These are phyloP conservation scores for Gossypium lobatum DNA, from an alignment of 441 rosid species.

Conservation along the genomic window DNA sequence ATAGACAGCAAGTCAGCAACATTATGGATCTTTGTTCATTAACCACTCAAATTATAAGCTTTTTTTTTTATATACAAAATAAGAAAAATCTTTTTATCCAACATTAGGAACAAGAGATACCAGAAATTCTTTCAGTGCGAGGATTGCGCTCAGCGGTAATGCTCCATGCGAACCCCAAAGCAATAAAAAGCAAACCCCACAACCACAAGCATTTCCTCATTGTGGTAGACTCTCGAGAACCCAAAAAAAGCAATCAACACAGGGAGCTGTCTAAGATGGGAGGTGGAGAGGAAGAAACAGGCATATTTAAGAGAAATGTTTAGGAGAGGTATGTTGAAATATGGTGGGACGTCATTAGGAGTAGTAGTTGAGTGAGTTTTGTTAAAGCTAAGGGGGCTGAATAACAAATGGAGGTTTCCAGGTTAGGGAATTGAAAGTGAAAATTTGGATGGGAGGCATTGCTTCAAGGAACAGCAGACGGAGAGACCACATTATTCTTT, in stretches of 20 bases:
- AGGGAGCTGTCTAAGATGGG: conserved; percentile 13
- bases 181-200: conserved; percentile 29
- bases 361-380: conserved; percentile 64
- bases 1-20: not conserved
- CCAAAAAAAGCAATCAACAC: not conserved
- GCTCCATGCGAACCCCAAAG: conserved; percentile 18
- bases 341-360: conserved; percentile 61
- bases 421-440: conserved; percentile 29
- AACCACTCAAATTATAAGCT: not conserved
- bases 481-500: conserved; percentile 21
- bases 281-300: conserved; percentile 15
- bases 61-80: not conserved
- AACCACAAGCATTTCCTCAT: conserved; percentile 34
- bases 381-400: conserved; percentile 45
- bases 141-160: conserved; percentile 34
- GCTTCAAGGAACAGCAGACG: conserved; percentile 53
- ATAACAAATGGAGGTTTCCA: conserved; percentile 21
- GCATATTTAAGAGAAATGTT: conserved; percentile 31
- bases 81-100: not conserved
- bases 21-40: not conserved
- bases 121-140: conserved; percentile 71
- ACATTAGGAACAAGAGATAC: conserved; percentile 23
- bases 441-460: conserved; percentile 29
- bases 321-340: not conserved
- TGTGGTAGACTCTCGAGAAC: conserved; percentile 9